phyloP scores from a whole-genome alignment of 768 basidiomycete genomes.

The Tricholoma sp. region DNA sequence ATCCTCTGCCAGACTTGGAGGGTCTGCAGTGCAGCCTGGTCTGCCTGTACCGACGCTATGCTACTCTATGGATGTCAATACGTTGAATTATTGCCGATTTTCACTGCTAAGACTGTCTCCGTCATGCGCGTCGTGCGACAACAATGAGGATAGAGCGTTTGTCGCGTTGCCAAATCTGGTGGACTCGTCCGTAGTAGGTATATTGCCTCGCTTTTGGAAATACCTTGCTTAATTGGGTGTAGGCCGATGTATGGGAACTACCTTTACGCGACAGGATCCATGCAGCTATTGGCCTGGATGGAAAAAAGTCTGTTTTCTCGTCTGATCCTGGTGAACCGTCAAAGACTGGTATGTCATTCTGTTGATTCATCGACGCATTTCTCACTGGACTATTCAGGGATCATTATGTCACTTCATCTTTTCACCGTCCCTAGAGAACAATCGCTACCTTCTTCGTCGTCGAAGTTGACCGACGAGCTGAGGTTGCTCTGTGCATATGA shows the following conservation, averaged over 20 bases:
- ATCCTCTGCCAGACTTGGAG: slow-evolving; percentile 40
- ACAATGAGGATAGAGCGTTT: slow-evolving; percentile 35
- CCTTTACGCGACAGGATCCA: slow-evolving; percentile 68
- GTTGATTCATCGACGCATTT: not conserved
- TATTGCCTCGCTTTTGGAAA: not conserved
- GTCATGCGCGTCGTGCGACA: slow-evolving; percentile 1
- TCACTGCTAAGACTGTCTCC: slow-evolving; percentile 44
- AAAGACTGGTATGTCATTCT: slow-evolving; percentile 44
- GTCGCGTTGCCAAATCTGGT: slow-evolving; percentile 85
- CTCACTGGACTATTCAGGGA: slow-evolving; percentile 41
- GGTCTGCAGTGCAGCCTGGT: slow-evolving; percentile 50
- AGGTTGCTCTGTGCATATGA: slow-evolving; percentile 77
- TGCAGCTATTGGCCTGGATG: slow-evolving; percentile 73
- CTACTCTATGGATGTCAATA: slow-evolving; percentile 84
- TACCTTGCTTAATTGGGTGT: not conserved
- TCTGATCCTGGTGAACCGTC: slow-evolving; percentile 46
- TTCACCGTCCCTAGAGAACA: slow-evolving; percentile 26
- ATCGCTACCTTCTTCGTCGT: slow-evolving; percentile 25
- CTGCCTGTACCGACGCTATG: slow-evolving; percentile 45
- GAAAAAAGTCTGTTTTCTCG: slow-evolving; percentile 29
- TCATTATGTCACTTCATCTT: slow-evolving; percentile 86
- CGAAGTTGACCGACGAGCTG: slow-evolving; percentile 34
- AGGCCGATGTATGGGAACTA: slow-evolving; percentile 88
- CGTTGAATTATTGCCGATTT: slow-evolving; percentile 91
- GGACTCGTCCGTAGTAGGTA: slow-evolving; percentile 74